These are phyloP conservation scores for Trametes elegans DNA, from an alignment of 768 basidiomycete genomes.

Conservation along the genomic window DNA sequence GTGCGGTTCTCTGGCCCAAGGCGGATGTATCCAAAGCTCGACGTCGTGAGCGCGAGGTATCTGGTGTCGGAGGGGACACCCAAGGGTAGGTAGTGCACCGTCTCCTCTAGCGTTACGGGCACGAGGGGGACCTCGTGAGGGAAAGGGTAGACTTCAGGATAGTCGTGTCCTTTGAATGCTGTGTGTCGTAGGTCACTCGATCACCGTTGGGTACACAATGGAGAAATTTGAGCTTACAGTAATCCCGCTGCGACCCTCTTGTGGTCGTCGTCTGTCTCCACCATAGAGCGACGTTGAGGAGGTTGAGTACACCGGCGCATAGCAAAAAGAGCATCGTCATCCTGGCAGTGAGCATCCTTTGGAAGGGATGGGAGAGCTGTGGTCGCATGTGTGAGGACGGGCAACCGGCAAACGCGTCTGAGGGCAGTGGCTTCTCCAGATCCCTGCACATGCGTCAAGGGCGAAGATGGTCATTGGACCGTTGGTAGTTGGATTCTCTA, in stretches of 20 bases:
- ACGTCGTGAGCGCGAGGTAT: constrained; percentile 29
- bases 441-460: no score
- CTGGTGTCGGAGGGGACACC: constrained; percentile 25
- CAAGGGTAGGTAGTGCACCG: constrained; percentile 28
- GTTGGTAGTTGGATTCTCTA: no score
- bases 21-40: constrained; percentile 33
- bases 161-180: constrained; percentile 34
- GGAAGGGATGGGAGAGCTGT: no score
- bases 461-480: no score
- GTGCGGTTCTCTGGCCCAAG: constrained; percentile 32
- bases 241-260: neutral
- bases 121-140: constrained; percentile 20
- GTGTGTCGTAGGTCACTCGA: neutral
- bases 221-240: neutral
- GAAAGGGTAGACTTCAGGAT: constrained; percentile 26
- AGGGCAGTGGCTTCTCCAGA: no score
- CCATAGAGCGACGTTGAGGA: neutral
- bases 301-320: neutral
- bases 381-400: no score
- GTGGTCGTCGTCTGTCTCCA: neutral
- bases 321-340: neutral
- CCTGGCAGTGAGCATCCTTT: neutral
- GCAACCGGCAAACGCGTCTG: no score
- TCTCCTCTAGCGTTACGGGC: constrained; percentile 30
- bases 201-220: neutral